Base-by-base conservation (phyloP, 306 rosid species). In the Betula pendula region DNA sequence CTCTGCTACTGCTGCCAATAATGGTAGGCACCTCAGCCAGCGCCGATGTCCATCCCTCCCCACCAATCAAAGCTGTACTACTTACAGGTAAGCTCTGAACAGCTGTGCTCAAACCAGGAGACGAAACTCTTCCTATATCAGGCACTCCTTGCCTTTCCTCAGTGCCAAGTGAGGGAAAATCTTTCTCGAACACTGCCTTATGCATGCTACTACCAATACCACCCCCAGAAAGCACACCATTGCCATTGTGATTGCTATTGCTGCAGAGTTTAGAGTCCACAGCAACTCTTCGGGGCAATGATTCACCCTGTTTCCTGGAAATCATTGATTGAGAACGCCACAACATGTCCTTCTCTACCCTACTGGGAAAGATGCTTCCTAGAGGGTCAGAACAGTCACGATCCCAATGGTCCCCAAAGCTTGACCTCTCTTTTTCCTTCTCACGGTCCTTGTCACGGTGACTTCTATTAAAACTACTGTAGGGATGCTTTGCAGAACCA, bases 401-500 rank as follows among this genome's bases (percentile, higher is more conserved):
- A 68, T 96, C 98, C 99, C 99, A 91, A 77, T 74, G 86, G 73
- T 91, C 97, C 19, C 78, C 86, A 81, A 68, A 87, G 70, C 70
- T 87, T 17, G 84, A 85, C 83, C 94, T 91, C 68, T 96, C 99
- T 83, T 90, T 96, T 76, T 92, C 99, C 85, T 93, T 90, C 24
- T 95, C 98, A 22, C 95, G 97, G 79, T 94, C 98, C 87, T 92
- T 94, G 52, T 94, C 98, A 63, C 96, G 97, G 80, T 95, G 93
- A 77, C 87, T 87, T 88, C 99, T 89, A 81, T 84, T 91, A 83
- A 96, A 92, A 81, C 94, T 96, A 86, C 99, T 89, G 73, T 96
- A 96, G 8, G 98, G 97, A 86, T 96, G 92, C 88, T 96, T 96
- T 68, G 96, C 89, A 86, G 91, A 88, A 81, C 97, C 99, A 69